Base-by-base conservation (phyloP, 129 eudicot genomes). In the Chrysanthemum seticuspe region DNA sequence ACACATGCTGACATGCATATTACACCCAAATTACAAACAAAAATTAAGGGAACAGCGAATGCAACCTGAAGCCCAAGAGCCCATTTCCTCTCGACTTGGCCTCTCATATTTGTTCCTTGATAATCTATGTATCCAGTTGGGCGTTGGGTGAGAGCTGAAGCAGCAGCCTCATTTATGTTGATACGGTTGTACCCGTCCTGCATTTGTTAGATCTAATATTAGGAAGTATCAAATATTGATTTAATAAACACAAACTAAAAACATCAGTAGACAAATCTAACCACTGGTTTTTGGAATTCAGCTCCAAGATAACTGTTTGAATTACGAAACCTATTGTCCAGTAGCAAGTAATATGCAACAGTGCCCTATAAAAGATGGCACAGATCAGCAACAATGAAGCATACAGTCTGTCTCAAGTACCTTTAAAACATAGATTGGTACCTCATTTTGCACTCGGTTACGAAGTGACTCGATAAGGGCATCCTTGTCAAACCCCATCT, bases 21-120 rank as follows among this genome's bases (percentile, higher is more conserved):
- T 65, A 70, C 52, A 53, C 7, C 47, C 47, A 40, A 40, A 40
- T 6, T 6, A 40, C 10, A 40, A 40, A 40, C 47, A 6, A 40
- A 16, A 2, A 10, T 11, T 15, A 21, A 8, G 9, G 7, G 5
- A 23, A 23, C 44, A 3, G 45, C 1, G 11, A 23, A 77, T 44
- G 49, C 31, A 60, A 92, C 97, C 96, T 92, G 96, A 70, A 92
- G 88, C 44, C 97, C 97, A 68, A 92, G 96, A 81, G 97, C 97
- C 97, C 97, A 92, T 89, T 92, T 92, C 79, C 93, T 83, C 70
- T 92, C 97, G 10, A 78, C 82, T 34, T 86, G 97, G 62, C 61
- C 79, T 77, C 96, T 83, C 72, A 83, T 67, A 76, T 85, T 86
- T 58, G 67, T 68, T 74, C 88, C 93, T 77, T 81, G 89, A 78